Conservation (phyloP, 306 rosid species). For the Trichosanthes truncata region DNA sequence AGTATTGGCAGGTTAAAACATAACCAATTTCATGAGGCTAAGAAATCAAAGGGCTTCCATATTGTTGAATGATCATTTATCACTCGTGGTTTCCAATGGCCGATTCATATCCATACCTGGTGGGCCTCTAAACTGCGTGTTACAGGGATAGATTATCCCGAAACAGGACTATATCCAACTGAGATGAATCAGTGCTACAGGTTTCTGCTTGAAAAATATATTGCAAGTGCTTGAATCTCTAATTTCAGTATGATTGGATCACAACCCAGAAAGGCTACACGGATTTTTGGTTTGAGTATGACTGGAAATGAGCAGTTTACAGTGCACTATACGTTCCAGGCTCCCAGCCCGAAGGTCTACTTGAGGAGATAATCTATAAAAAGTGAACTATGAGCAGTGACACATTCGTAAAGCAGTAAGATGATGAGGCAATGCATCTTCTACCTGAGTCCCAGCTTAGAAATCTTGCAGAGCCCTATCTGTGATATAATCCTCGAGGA, state of each 20-base stretch:
- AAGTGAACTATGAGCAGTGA: constrained; percentile 43
- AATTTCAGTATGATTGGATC: constrained; percentile 31
- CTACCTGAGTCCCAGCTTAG: neutral
- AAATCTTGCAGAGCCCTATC: constrained; percentile 15
- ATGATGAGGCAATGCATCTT: neutral
- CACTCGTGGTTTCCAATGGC: neutral
- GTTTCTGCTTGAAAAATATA: constrained; percentile 34
- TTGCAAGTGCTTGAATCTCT: constrained; percentile 46
- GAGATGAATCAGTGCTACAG: constrained; percentile 54
- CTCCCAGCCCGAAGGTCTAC: constrained; percentile 13
- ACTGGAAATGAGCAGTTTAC: constrained; percentile 11
- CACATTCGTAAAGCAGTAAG: constrained; percentile 39
- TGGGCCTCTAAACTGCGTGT: neutral
- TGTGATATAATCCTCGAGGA: constrained; percentile 38
- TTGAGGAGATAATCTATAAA: constrained; percentile 13
- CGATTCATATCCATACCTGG: neutral
- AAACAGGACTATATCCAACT: constrained; percentile 63
- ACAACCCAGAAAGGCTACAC: constrained; percentile 25
- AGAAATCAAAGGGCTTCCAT: constrained; percentile 38
- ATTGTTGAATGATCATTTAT: constrained; percentile 39
- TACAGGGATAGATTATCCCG: constrained; percentile 60
- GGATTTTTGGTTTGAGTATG: constrained; percentile 12
- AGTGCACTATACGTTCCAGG: constrained; percentile 18
- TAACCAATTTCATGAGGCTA: constrained; percentile 18
- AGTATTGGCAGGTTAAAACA: no score